phyloP scores from a whole-genome alignment of 148 eudicot species.

The Rhododendron mucronatum region DNA sequence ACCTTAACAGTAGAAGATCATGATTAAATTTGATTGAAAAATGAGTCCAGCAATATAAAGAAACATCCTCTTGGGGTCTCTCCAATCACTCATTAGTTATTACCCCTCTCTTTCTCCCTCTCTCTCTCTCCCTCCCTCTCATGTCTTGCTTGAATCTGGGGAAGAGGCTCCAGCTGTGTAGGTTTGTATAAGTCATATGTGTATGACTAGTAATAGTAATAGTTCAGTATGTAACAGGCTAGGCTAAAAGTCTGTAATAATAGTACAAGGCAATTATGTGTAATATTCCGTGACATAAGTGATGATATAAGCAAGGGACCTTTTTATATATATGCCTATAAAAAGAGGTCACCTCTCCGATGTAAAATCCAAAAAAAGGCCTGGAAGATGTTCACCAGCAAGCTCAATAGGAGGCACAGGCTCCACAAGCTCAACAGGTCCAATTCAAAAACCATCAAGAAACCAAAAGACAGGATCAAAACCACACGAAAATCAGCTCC shows the following conservation, averaged over 20 bases:
- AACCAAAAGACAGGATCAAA: constrained; percentile 14
- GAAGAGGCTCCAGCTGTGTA: constrained; percentile 9
- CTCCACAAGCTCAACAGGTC: constrained; percentile 26
- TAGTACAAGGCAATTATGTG: too few relatives aligned
- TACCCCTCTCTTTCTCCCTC: neutral
- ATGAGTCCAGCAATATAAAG: neutral
- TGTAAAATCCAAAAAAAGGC: neutral
- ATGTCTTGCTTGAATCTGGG: constrained; percentile 30
- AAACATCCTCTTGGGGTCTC: neutral
- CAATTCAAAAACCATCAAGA: constrained; percentile 27
- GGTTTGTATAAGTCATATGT: too few relatives aligned
- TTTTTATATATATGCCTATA: too few relatives aligned
- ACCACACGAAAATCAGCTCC: neutral
- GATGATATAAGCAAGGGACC: too few relatives aligned
- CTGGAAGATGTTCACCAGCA: constrained; percentile 28
- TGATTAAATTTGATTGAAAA: neutral
- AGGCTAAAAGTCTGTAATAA: too few relatives aligned
- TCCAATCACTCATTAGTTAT: neutral
- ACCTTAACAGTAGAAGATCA: too few relatives aligned
- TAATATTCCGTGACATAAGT: too few relatives aligned
- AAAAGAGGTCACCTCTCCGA: too few relatives aligned
- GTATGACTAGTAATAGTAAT: too few relatives aligned
- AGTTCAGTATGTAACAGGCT: too few relatives aligned
- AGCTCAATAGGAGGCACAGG: constrained; percentile 11
- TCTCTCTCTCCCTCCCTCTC: neutral